phyloP scores from a whole-genome alignment of 2,329 filamentous ascomycete species.

The Dactylellina parvicollis region DNA sequence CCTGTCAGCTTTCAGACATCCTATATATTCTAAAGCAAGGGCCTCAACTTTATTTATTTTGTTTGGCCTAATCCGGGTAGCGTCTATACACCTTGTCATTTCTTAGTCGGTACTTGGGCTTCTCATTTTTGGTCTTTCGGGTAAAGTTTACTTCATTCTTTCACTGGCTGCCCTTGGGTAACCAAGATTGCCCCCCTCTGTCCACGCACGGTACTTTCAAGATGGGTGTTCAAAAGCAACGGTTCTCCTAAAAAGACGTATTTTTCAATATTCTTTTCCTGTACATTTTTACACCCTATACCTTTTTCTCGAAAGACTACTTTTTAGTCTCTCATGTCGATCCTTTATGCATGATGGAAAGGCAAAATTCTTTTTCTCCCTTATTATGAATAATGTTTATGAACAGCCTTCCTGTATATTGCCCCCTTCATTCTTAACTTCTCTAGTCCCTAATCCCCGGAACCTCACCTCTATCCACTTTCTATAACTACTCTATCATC shows the following conservation, averaged over 20 bases:
- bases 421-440: neutral
- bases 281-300: constrained; percentile 1
- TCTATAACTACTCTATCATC: neutral
- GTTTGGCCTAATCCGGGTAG: neutral
- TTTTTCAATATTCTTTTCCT: constrained; percentile 10
- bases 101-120: constrained; percentile 1
- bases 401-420: neutral
- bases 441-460: neutral
- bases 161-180: neutral
- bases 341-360: no score
- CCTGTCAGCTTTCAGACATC: constrained; percentile 25
- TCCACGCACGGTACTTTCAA: constrained; percentile 41
- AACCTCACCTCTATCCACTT: neutral
- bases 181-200: neutral
- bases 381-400: neutral
- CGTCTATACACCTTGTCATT: neutral
- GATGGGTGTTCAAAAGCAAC: constrained; percentile 51
- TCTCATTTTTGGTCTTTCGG: constrained; percentile 26
- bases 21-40: constrained; percentile 36
- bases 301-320: neutral
- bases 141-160: constrained; percentile 19
- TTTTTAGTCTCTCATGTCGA: no score
- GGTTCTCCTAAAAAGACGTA: constrained; percentile 29
- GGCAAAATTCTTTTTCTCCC: neutral
- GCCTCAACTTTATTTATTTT: constrained; percentile 14